A percentile compares a stretch with the other conserved stretches of the same genome.
phyloP scores from a whole-genome alignment of 1,284 basidiomycete species.

The Moesziomyces sp. region DNA sequence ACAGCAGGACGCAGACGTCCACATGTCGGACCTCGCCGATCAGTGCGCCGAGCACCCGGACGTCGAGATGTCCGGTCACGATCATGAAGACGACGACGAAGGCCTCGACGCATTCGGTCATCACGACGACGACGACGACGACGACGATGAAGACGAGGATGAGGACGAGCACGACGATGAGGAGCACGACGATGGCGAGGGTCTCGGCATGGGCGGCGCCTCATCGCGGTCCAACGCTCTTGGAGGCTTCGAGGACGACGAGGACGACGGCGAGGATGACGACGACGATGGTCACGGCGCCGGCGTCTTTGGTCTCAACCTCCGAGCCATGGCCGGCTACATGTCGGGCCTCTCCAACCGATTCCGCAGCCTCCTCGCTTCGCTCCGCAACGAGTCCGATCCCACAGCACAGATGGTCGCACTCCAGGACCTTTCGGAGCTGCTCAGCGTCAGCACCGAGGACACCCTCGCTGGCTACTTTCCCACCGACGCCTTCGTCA shows the following conservation, averaged over 20 bases:
- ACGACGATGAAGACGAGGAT: conserved; percentile 19
- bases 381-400: conserved; percentile 66
- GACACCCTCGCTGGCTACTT: conserved; percentile 95
- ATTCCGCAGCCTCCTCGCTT: conserved; percentile 56
- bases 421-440: conserved; percentile 91
- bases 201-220: conserved; percentile 27
- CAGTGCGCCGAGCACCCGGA: conserved; percentile 11
- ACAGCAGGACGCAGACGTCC: conserved; percentile 23
- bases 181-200: conserved; percentile 20
- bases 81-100: conserved; percentile 5
- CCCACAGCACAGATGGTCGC: conserved; percentile 81
- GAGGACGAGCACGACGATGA: conserved; percentile 27
- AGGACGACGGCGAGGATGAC: conserved; percentile 42
- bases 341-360: conserved; percentile 55
- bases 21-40: conserved; percentile 23
- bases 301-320: conserved; percentile 56
- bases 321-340: conserved; percentile 62
- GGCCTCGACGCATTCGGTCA: conserved; percentile 3
- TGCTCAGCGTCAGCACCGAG: conserved; percentile 95
- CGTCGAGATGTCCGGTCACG: conserved; percentile 13
- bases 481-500: conserved; percentile 89
- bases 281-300: conserved; percentile 32
- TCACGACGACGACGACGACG: conserved; percentile 9
- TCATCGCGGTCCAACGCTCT: conserved; percentile 21
- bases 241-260: conserved; percentile 42